Evolutionary conservation across 2,329 filamentous ascomycete genomes (phyloP).

Genomic region (Ramularia collo-cygni): DNA sequence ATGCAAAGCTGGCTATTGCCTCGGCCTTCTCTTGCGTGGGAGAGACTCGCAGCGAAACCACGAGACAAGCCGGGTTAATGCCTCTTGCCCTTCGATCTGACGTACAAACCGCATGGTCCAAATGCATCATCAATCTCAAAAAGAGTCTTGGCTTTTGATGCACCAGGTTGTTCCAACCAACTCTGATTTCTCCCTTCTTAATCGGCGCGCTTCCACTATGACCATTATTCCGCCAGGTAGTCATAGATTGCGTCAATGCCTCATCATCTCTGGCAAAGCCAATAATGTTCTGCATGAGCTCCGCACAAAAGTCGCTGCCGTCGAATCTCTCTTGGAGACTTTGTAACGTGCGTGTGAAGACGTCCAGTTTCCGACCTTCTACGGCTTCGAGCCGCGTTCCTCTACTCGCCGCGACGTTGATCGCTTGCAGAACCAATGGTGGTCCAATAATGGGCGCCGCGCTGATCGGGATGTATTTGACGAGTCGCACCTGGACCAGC

Average conservation of each 20-base stretch:
- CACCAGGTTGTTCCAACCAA: constrained; percentile 20
- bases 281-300: constrained; percentile 17
- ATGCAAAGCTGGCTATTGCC: too few species aligned
- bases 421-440: constrained; percentile 15
- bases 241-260: constrained; percentile 17
- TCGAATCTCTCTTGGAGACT: constrained; percentile 19
- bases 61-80: too few species aligned
- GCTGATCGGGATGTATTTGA: constrained; percentile 16
- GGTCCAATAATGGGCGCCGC: constrained; percentile 13
- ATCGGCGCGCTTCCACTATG: constrained; percentile 10
- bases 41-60: too few species aligned
- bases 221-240: constrained; percentile 10
- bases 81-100: too few species aligned
- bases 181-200: constrained; percentile 12
- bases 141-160: constrained; percentile 17
- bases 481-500: constrained; percentile 17
- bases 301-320: constrained; percentile 18
- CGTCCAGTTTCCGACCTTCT: constrained; percentile 14
- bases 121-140: constrained; percentile 15
- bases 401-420: constrained; percentile 17
- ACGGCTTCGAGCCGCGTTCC: constrained; percentile 16
- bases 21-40: too few species aligned
- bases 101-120: constrained; percentile 16
- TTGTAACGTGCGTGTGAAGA: constrained; percentile 16
- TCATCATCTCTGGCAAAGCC: constrained; percentile 16